Evolutionary conservation across 768 basidiomycete genomes (phyloP), one percentile per base, ranked within the genome.

Genomic region (Nidularia sp.): DNA sequence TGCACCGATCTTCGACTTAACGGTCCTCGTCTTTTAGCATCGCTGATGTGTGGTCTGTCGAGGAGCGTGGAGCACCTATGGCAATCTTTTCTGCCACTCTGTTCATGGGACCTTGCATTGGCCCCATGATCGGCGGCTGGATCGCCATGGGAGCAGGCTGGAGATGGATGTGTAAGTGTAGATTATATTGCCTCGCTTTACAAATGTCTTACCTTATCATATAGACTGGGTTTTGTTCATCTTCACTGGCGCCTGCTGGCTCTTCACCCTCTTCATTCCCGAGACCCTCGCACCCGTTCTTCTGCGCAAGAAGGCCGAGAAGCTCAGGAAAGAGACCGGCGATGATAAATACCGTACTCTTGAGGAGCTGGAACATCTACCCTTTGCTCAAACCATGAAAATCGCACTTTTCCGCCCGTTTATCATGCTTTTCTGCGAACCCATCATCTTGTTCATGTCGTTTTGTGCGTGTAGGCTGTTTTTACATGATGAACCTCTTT

Each of bases 231-330:
- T 77, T 56, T 68, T 74, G 34, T 71, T 76, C 54, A 72, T 76
- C 58, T 71, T 77, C 53, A 61, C 69, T 7, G 70, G 66, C 5
- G 54, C 67, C 25, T 69, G 68, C 48, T 71, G 68, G 56, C 33
- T 66, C 47, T 57, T 75, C 39, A 66, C 71, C 3, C 55, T 78
- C 43, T 65, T 77, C 55, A 72, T 78, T 13, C 77, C 77, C 12
- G 79, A 83, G 61, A 79, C 78, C 1, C 76, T 79, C 47, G 74
- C 75, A 0, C 76, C 79, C 1, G 63, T 73, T 4, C 55, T 83
- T 8, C 70, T 83, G 6, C 67, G 66, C 5, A 58, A 64, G 25
- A 76, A 77, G 48, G 79, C 78, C 10, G 58, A 61, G 18, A 61
- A 53, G 18, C 59, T 81, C 6, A 69, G 74, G 13, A 74, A 72